Evolutionary conservation across 78 protist species (phyloP).

Genomic region (Neovahlkampfia damariscottae): DNA sequence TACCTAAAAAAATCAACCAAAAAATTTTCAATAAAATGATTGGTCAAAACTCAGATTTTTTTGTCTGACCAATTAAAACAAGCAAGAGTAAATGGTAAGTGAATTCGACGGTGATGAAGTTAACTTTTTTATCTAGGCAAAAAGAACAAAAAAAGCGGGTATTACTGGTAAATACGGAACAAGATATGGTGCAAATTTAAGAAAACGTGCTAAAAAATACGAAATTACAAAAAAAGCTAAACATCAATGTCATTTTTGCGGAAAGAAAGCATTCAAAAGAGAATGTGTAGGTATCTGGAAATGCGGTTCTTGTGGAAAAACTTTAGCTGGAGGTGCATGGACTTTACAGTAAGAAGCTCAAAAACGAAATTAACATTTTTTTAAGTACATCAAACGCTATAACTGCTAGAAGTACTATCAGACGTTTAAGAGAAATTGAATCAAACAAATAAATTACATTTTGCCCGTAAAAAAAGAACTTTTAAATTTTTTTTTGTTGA

Average conservation of each 20-base stretch:
- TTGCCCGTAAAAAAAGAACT: too few relatives aligned
- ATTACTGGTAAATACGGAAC: conserved; percentile 96
- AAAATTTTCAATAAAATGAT: too few relatives aligned
- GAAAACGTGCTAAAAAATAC: conserved; percentile 89
- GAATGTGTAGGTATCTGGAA: conserved; percentile 94
- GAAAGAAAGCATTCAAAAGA: conserved; percentile 81
- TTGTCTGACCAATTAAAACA: too few relatives aligned
- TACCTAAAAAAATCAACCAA: too few relatives aligned
- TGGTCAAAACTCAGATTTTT: too few relatives aligned
- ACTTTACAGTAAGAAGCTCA: conserved; percentile 40
- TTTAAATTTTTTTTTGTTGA: too few relatives aligned
- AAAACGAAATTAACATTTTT: too few relatives aligned
- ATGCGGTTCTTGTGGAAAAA: conserved; percentile 81
- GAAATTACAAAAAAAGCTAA: conserved; percentile 86
- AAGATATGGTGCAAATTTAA: conserved; percentile 94
- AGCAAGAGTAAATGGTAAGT: too few relatives aligned
- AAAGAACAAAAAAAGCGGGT: conserved; percentile 96
- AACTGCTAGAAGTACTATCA: conserved; percentile 81
- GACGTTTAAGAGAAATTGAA: conserved; percentile 85
- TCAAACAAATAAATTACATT: too few relatives aligned
- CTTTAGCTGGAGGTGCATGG: conserved; percentile 94
- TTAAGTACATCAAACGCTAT: conserved; percentile 77
- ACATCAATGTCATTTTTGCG: conserved; percentile 85
- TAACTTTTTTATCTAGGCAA: conserved; percentile 71
- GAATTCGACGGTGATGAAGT: too few relatives aligned